These are phyloP conservation scores for Rhodosporidiobolus odoratus DNA, from an alignment of 768 basidiomycete genomes.

Conservation along the genomic window DNA sequence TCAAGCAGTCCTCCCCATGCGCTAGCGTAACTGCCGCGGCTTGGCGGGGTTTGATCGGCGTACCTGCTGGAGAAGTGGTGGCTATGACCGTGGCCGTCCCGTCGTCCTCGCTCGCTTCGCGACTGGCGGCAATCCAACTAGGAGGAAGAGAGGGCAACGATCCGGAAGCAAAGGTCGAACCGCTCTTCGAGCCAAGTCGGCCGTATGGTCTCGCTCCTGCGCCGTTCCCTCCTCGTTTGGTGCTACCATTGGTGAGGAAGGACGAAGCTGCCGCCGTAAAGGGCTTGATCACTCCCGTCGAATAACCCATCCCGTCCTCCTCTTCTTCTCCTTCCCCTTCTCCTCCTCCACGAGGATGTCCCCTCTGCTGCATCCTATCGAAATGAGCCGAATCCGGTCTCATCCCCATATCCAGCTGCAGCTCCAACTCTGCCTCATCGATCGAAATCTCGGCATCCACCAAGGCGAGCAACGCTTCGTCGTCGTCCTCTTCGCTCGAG, in stretches of 20 bases:
- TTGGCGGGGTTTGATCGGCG: neutral
- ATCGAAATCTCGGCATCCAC: constrained; percentile 18
- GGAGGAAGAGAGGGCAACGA: constrained; percentile 43
- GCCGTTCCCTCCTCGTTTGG: no score
- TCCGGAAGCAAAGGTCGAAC: constrained; percentile 55
- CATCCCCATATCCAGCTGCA: neutral
- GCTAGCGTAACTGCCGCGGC: neutral
- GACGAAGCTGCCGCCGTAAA: neutral
- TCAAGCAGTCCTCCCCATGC: constrained; percentile 27
- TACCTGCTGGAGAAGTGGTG: constrained; percentile 1
- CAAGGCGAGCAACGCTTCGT: constrained; percentile 24
- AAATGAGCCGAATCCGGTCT: constrained; percentile 2
- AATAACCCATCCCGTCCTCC: no score
- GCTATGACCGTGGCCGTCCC: constrained; percentile 12
- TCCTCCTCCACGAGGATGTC: no score
- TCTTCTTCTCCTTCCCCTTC: neutral
- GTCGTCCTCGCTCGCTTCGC: constrained; percentile 31
- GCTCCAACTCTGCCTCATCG: constrained; percentile 9
- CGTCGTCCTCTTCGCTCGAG: constrained; percentile 10
- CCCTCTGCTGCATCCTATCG: neutral
- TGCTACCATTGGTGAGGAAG: no score
- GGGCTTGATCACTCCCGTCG: constrained; percentile 23
- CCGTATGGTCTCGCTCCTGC: constrained; percentile 6
- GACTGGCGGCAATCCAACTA: constrained; percentile 42
- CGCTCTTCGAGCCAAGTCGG: neutral